Evolutionary conservation across 2,329 filamentous ascomycete genomes (phyloP).

Genomic region (Periconia macrospinosa): DNA sequence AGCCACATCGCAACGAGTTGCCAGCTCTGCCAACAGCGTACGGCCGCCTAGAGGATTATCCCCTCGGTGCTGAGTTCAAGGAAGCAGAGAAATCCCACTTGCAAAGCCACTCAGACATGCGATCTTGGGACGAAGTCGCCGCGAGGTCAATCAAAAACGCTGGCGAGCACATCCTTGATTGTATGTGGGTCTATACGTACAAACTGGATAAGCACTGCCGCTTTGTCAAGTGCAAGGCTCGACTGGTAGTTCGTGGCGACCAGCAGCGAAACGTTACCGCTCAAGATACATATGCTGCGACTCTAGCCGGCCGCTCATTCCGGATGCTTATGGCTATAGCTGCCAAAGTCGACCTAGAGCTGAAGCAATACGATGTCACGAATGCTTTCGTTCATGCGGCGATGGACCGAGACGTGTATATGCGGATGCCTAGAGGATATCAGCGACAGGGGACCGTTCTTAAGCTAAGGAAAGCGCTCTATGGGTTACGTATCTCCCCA

Average conservation of each 20-base stretch:
- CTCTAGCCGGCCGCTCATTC: background rate
- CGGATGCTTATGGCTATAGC: background rate
- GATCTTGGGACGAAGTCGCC: background rate
- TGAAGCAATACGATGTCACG: background rate
- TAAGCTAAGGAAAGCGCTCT: conserved; percentile 4
- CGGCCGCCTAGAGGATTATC: background rate
- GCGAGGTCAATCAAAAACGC: background rate
- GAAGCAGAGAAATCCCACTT: background rate
- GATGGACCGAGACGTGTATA: background rate
- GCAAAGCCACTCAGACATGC: background rate
- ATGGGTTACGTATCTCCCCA: no score
- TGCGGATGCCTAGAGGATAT: background rate
- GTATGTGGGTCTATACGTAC: conserved; percentile 9
- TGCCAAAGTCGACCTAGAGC: background rate
- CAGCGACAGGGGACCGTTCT: background rate
- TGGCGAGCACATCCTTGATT: background rate
- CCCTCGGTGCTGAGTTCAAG: background rate
- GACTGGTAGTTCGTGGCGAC: background rate
- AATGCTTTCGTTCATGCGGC: background rate
- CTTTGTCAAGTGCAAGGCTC: background rate
- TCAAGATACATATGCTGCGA: background rate
- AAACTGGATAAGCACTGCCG: conserved; percentile 7
- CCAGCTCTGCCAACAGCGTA: background rate
- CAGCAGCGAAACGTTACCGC: background rate
- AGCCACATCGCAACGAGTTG: background rate